These are phyloP conservation scores for Xylaria palmicola DNA, from an alignment of 495 filamentous ascomycete species.

Conservation along the genomic window DNA sequence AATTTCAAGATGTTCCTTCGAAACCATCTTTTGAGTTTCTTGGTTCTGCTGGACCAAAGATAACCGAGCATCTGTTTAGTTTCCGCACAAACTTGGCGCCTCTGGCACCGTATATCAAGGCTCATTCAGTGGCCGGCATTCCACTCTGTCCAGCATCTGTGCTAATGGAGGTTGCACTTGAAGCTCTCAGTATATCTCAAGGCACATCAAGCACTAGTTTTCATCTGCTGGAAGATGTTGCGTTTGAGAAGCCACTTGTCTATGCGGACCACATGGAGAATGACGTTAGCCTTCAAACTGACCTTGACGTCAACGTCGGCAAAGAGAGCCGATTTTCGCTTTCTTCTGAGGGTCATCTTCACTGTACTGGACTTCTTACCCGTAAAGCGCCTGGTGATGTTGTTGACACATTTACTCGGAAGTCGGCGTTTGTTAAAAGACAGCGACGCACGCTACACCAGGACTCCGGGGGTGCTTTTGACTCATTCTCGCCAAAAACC, in stretches of 20 bases:
- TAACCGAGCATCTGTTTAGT: background rate
- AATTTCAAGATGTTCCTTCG: background rate
- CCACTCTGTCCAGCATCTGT: constrained; percentile 58
- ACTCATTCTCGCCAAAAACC: constrained; percentile 50
- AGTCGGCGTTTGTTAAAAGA: constrained; percentile 22
- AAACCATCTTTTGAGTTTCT: constrained; percentile 1
- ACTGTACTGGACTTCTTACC: background rate
- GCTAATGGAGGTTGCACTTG: constrained; percentile 59
- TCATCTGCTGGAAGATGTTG: constrained; percentile 38
- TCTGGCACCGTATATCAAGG: constrained; percentile 43
- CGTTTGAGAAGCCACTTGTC: constrained; percentile 48
- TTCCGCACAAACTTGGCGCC: background rate
- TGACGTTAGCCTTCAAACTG: background rate
- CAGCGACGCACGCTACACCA: constrained; percentile 26
- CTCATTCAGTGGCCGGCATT: constrained; percentile 57
- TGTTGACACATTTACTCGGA: constrained; percentile 14
- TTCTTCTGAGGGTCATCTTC: background rate
- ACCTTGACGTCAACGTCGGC: background rate
- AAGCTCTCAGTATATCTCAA: constrained; percentile 51
- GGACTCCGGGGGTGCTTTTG: constrained; percentile 6
- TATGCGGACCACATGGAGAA: constrained; percentile 40
- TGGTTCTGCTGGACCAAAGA: background rate
- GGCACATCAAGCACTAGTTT: constrained; percentile 40
- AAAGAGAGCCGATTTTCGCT: background rate
- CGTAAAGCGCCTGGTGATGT: background rate